Evolutionary conservation across 2,329 filamentous ascomycete genomes (phyloP).

Genomic region (Trichophyton schoenleinii): DNA sequence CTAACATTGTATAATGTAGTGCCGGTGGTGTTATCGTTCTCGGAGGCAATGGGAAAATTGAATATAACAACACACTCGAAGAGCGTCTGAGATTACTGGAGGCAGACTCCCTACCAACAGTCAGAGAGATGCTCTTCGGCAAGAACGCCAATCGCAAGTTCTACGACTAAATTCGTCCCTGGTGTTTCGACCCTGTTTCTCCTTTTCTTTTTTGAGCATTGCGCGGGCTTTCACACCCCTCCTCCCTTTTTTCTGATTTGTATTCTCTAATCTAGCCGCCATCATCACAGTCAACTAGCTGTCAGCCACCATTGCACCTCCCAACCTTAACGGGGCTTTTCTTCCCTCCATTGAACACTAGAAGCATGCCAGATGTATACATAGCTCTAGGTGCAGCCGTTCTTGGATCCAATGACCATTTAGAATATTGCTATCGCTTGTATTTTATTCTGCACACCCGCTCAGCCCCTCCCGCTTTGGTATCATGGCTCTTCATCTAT

Average conservation of each 20-base stretch:
- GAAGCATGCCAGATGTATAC: background rate
- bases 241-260: background rate
- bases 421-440: constrained; percentile 2
- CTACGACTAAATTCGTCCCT: constrained; percentile 56
- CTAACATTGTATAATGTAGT: constrained; percentile 35
- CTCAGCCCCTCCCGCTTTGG: background rate
- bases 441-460: background rate
- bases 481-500: background rate
- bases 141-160: constrained; percentile 94
- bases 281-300: background rate
- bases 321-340: background rate
- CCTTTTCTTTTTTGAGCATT: background rate
- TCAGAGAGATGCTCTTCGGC: constrained; percentile 80
- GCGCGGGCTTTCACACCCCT: background rate
- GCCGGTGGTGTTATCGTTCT: constrained; percentile 72
- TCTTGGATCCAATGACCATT: background rate
- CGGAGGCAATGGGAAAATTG: constrained; percentile 80
- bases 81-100: constrained; percentile 77
- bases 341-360: background rate
- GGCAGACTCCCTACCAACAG: constrained; percentile 67
- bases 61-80: constrained; percentile 97
- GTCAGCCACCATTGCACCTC: background rate
- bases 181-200: background rate
- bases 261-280: background rate
- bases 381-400: background rate